phyloP scores from a whole-genome alignment of 2,329 filamentous ascomycete species.

The Pyrenophora teres region DNA sequence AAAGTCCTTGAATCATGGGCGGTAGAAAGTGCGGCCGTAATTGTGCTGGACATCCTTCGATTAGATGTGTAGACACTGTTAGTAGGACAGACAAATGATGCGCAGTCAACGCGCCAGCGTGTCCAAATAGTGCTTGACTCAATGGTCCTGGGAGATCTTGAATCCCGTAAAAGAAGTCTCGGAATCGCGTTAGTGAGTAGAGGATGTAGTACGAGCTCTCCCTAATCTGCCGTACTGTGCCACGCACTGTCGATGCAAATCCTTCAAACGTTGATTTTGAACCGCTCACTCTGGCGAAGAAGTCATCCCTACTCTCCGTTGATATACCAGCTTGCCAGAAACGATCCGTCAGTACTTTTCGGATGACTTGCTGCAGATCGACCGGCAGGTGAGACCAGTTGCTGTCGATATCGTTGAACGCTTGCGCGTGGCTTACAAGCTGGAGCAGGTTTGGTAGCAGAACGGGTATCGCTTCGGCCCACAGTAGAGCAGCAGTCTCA shows the following conservation, averaged over 20 bases:
- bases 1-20: slow-evolving; percentile 79
- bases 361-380: slow-evolving; percentile 78
- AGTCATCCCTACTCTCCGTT: slow-evolving; percentile 92
- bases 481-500: slow-evolving; percentile 76
- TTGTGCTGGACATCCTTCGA: slow-evolving; percentile 87
- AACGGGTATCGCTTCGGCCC: slow-evolving; percentile 78
- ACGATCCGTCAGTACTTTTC: slow-evolving; percentile 84
- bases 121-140: slow-evolving; percentile 80
- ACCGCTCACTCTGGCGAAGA: slow-evolving; percentile 87
- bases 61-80: slow-evolving; percentile 83
- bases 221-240: slow-evolving; percentile 83
- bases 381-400: slow-evolving; percentile 80
- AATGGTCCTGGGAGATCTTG: slow-evolving; percentile 80
- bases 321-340: slow-evolving; percentile 99
- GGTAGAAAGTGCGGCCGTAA: slow-evolving; percentile 81
- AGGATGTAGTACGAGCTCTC: slow-evolving; percentile 95
- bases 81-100: slow-evolving; percentile 95
- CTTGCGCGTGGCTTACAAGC: slow-evolving; percentile 86
- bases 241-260: slow-evolving; percentile 89
- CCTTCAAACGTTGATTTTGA: slow-evolving; percentile 91
- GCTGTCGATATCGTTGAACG: slow-evolving; percentile 76
- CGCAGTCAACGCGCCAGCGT: slow-evolving; percentile 81
- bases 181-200: slow-evolving; percentile 87
- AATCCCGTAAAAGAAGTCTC: slow-evolving; percentile 89
- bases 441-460: slow-evolving; percentile 87